Conservation (phyloP, 305 asterid species). For the Salvia sclarea region DNA sequence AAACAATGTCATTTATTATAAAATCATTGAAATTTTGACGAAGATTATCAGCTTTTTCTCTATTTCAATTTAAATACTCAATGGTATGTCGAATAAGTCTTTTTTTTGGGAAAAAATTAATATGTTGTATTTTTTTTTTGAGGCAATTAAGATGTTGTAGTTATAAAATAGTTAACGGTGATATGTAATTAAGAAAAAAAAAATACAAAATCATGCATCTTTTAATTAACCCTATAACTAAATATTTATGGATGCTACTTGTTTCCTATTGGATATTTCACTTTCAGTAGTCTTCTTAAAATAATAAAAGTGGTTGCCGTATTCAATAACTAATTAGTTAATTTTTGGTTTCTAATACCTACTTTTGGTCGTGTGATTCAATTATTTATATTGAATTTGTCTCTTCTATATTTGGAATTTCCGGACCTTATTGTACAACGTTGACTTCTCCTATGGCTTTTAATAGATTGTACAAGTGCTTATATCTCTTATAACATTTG, state of each 20-base stretch:
- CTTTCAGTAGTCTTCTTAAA: neutral
- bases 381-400: neutral
- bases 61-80: too few relatives aligned
- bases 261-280: neutral
- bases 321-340: too few relatives aligned
- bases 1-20: too few relatives aligned
- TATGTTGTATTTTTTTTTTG: too few relatives aligned
- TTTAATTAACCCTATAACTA: neutral
- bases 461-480: neutral
- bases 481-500: neutral
- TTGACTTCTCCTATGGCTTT: slow-evolving; percentile 17
- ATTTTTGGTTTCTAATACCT: neutral
- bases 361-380: neutral
- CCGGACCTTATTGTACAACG: neutral
- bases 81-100: too few relatives aligned
- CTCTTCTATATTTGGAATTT: neutral
- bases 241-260: neutral
- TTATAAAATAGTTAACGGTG: too few relatives aligned
- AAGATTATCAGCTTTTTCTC: too few relatives aligned
- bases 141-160: too few relatives aligned
- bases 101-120: too few relatives aligned
- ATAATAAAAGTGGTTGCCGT: neutral
- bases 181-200: too few relatives aligned
- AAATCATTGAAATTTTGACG: too few relatives aligned
- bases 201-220: too few relatives aligned